Conservation (phyloP, 2,329 filamentous ascomycete genomes). For the Phyllachora maydis region DNA sequence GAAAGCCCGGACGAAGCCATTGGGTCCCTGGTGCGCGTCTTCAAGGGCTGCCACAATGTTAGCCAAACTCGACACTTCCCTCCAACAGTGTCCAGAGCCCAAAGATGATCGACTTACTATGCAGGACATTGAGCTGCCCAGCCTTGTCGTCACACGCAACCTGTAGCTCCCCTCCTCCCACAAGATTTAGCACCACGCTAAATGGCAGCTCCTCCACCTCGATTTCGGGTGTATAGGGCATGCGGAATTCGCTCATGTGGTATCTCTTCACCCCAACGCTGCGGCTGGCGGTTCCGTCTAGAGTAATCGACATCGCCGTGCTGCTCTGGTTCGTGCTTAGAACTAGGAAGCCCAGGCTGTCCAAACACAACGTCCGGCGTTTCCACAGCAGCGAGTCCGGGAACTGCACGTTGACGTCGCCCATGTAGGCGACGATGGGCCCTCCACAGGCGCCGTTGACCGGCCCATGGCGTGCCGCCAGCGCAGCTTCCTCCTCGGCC, state of each 20-base stretch:
- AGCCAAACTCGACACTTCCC: neutral
- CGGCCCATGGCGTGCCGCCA: slow-evolving; percentile 3
- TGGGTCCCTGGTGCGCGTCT: slow-evolving; percentile 12
- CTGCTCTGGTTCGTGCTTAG: slow-evolving; percentile 48
- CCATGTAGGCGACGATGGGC: slow-evolving; percentile 46
- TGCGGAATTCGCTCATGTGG: slow-evolving; percentile 66
- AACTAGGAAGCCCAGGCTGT: slow-evolving; percentile 65
- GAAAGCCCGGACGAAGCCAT: slow-evolving; percentile 5
- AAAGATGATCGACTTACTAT: slow-evolving; percentile 28
- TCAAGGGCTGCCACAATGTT: slow-evolving; percentile 14
- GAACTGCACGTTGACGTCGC: slow-evolving; percentile 92
- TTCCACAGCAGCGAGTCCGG: slow-evolving; percentile 95
- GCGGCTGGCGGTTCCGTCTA: too few relatives aligned
- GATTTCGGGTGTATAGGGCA: slow-evolving; percentile 67
- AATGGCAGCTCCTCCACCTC: slow-evolving; percentile 86
- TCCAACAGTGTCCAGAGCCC: neutral
- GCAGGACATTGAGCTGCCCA: slow-evolving; percentile 32
- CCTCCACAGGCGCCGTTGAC: too few relatives aligned
- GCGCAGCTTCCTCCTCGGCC: slow-evolving; percentile 5
- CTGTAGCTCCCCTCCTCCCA: slow-evolving; percentile 39
- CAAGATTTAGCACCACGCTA: slow-evolving; percentile 45
- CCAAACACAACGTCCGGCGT: slow-evolving; percentile 69
- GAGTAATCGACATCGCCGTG: slow-evolving; percentile 16
- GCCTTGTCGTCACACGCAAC: slow-evolving; percentile 41
- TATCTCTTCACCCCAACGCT: too few relatives aligned